phyloP scores from a whole-genome alignment of 805 yeast species.

The Saturnispora silvae region DNA sequence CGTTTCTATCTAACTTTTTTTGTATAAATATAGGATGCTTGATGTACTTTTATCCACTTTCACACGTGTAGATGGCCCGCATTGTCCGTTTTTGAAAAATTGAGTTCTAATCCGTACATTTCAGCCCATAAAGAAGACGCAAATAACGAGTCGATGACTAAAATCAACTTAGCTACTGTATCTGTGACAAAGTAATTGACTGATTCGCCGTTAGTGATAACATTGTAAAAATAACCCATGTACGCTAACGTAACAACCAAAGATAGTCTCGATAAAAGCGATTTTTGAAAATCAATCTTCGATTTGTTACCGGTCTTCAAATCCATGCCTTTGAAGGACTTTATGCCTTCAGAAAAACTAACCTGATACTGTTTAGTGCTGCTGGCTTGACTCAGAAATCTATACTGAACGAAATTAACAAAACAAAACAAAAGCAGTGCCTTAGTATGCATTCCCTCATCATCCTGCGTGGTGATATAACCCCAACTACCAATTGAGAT shows the following conservation, averaged over 20 bases:
- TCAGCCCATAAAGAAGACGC: conserved; percentile 8
- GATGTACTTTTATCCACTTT: too few relatives aligned
- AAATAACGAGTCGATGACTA: conserved; percentile 8
- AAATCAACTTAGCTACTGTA: conserved; percentile 2
- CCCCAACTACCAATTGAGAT: conserved; percentile 21
- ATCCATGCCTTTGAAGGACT: conserved; percentile 9
- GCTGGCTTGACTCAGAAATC: conserved; percentile 18
- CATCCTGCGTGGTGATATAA: conserved; percentile 22
- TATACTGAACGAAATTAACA: conserved; percentile 19
- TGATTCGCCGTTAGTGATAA: neutral
- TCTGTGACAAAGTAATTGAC: neutral
- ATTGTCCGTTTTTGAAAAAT: conserved; percentile 2
- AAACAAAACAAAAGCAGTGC: conserved; percentile 19
- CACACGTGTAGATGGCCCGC: neutral
- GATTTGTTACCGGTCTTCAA: conserved; percentile 1
- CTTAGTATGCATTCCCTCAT: conserved; percentile 20
- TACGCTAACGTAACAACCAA: neutral
- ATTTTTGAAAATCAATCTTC: conserved; percentile 3
- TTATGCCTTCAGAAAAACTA: conserved; percentile 14
- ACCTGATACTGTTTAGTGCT: conserved; percentile 1
- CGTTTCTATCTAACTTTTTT: neutral
- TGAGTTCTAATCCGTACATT: conserved; percentile 6
- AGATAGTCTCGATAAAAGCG: neutral
- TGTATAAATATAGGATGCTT: neutral
- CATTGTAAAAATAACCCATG: conserved; percentile 1